phyloP scores from a whole-genome alignment of 257 asterid species.

The Leptodermis oblonga region DNA sequence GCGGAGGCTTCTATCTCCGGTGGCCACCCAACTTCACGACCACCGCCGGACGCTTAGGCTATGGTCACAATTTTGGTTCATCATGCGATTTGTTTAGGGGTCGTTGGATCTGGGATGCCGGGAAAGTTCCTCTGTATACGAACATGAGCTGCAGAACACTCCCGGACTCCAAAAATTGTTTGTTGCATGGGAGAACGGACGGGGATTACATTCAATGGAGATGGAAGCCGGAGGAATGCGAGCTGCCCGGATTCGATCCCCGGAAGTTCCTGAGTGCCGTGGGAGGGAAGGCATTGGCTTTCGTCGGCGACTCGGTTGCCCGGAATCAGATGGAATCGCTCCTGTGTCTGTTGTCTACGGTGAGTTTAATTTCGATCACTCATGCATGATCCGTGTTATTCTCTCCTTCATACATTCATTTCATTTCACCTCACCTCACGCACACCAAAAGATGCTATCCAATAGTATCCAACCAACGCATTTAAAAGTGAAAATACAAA shows the following conservation, averaged over 20 bases:
- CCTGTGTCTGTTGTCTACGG: conserved; percentile 65
- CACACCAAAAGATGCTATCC: neutral
- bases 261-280: conserved; percentile 30
- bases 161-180: conserved; percentile 46
- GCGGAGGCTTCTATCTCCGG: conserved; percentile 6
- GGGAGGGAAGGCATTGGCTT: conserved; percentile 61
- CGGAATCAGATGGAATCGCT: conserved; percentile 81
- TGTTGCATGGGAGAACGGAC: conserved; percentile 52
- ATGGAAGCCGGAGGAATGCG: conserved; percentile 71
- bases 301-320: conserved; percentile 72
- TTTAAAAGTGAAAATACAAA: too few species aligned
- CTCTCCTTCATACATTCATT: neutral
- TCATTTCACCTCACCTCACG: neutral
- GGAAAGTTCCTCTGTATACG: conserved; percentile 37
- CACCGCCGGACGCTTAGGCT: neutral
- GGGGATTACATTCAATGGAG: conserved; percentile 55
- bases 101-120: conserved; percentile 40
- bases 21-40: neutral
- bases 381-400: neutral
- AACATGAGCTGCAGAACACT: conserved; percentile 52
- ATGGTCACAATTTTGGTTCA: too few species aligned
- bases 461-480: too few species aligned
- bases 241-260: conserved; percentile 48
- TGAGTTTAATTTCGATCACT: conserved; percentile 30
- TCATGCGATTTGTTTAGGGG: conserved; percentile 59